Percentiles rank a stretch among this genome's conserved stretches.
Conservation (phyloP, 768 basidiomycete species). For the Naganishia kalamii region DNA sequence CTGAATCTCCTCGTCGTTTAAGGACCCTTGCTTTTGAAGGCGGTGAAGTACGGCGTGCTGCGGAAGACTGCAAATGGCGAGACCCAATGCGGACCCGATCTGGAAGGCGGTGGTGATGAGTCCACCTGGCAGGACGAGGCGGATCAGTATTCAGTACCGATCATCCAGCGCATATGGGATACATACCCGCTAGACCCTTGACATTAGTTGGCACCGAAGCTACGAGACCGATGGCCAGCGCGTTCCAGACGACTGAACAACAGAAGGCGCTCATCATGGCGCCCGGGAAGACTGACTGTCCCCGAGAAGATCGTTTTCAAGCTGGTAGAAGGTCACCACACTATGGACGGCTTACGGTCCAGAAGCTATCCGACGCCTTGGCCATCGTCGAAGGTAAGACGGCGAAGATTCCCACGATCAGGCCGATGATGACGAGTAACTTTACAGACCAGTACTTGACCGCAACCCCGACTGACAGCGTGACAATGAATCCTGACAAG, state of each 20-base stretch:
- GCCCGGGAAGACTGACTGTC: neutral
- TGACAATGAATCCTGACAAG: neutral
- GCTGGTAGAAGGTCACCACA: neutral
- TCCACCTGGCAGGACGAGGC: neutral
- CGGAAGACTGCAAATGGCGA: slow-evolving; percentile 6
- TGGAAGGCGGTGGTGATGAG: neutral
- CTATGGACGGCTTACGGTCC: neutral
- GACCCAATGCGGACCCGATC: neutral
- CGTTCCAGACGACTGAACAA: neutral
- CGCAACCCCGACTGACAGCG: neutral
- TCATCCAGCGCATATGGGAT: neutral
- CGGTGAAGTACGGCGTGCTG: too few species aligned
- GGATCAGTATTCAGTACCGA: neutral
- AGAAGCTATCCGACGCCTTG: neutral
- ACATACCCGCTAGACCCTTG: neutral
- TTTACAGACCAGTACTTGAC: neutral
- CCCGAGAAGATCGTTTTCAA: neutral
- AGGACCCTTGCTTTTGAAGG: too few species aligned
- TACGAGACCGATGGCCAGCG: neutral
- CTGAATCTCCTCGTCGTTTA: too few species aligned
- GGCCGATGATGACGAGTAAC: neutral
- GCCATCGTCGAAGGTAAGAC: neutral
- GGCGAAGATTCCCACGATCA: neutral
- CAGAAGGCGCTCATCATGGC: neutral
- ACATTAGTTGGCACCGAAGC: neutral